Evolutionary conservation across 2,329 filamentous ascomycete species (phyloP), one percentile per base, ranked within the genome.

Genomic region (Alternaria ventricosa): DNA sequence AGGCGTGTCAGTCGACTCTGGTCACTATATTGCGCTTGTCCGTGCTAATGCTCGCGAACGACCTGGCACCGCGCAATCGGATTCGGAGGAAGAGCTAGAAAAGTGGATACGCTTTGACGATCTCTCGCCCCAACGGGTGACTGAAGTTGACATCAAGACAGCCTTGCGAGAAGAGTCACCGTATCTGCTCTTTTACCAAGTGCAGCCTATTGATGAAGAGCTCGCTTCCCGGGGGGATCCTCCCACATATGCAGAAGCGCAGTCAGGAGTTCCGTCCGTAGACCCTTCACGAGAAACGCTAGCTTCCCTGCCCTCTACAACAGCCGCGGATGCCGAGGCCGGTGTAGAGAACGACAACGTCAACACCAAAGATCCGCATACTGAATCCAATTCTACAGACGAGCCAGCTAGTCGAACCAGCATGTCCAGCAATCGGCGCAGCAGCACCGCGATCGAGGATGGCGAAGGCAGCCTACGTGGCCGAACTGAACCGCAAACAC

Each of bases 111-210:
- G 90, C 41, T 97, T 97, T 72, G 96, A 99, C 75, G 96, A 99
- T 77, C 84, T 98, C n/a, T 83, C 88, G 1, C 83, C 87, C 36
- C 86, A 89, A 60, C 88, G 95, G 25, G 91, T 98, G 4, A 86
- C 85, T 0, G 86, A 91, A 58, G 89, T 97, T 53, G 88, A 96
- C 72, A 91, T 97, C 66, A 90, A 92, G 65, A 82, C 90, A 69
- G 90, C 92, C 0, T 82, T 98, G 54, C 90, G 88, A 69, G 87
- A 91, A n/a, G 94, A 97, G 78, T 96, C 93, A 78, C 95, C 96
- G 0, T 98, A 98, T 77, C 86, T 98, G 7, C 84, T 99, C 0
- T 98, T 98, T 79, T 99, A 97, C 75, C 95, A 97, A 78, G 92
- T 98, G 44, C 87, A 96, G 28, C 94, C 95, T 0, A 93, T 96